A percentile compares a stretch with the other conserved stretches of the same genome.
These are phyloP conservation scores for Coniosporium apollinis DNA, from an alignment of 495 filamentous ascomycete genomes.

Conservation along the genomic window DNA sequence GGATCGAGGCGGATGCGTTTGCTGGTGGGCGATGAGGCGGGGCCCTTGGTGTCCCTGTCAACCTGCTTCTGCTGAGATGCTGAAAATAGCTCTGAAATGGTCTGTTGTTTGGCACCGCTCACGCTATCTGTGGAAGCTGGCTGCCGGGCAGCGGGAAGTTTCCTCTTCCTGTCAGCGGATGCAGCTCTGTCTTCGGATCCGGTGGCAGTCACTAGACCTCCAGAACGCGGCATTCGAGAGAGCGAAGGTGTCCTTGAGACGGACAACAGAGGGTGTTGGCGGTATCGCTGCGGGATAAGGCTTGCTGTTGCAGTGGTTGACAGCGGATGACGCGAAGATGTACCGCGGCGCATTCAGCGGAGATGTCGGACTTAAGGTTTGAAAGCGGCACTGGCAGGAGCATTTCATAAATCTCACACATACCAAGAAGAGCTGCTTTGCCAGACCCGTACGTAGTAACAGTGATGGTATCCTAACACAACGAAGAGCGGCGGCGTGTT, in stretches of 20 bases:
- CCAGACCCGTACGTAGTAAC: no score
- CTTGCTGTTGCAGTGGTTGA: no score
- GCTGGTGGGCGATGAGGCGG: background rate
- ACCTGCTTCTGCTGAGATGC: slow-evolving; percentile 1
- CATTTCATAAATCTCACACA: no score
- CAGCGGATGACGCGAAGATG: no score
- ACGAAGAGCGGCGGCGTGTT: no score
- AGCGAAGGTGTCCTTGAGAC: background rate
- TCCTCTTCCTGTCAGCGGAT: background rate
- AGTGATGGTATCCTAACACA: no score
- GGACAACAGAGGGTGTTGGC: background rate
- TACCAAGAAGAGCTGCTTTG: no score
- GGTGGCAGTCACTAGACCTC: background rate
- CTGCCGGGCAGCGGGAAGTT: background rate
- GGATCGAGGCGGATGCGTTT: slow-evolving; percentile 1
- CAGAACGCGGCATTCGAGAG: slow-evolving; percentile 1
- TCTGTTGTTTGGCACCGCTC: slow-evolving; percentile 5
- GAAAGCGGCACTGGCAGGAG: no score
- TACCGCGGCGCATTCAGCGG: no score
- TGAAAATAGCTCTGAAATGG: slow-evolving; percentile 2
- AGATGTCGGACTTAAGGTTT: no score
- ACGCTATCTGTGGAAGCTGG: background rate
- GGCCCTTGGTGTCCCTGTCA: slow-evolving; percentile 1
- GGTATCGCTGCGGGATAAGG: no score
- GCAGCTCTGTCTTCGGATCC: background rate